phyloP scores from a whole-genome alignment of 1,139 yeast species.

The Groenewaldozyma sp. region DNA sequence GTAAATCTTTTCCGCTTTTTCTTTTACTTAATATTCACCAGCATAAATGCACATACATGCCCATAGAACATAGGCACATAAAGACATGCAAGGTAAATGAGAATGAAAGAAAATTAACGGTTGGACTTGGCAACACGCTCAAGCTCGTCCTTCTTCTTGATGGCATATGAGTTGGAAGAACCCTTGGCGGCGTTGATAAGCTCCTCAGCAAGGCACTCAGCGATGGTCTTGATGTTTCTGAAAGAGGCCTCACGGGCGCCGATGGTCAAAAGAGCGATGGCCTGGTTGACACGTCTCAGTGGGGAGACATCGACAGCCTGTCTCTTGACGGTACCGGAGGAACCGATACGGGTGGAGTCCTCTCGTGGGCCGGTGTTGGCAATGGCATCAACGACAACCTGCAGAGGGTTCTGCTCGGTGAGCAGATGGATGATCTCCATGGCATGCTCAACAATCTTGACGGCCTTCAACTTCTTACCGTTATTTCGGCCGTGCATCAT shows the following conservation, averaged over 20 bases:
- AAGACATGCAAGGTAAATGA: no score
- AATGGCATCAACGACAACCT: slow-evolving; percentile 97
- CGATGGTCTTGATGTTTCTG: slow-evolving; percentile 99
- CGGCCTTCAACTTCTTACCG: slow-evolving; percentile 99
- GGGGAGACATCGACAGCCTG: slow-evolving; percentile 99
- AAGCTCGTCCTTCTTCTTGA: slow-evolving; percentile 99
- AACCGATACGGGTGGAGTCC: slow-evolving; percentile 99
- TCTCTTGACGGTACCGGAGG: slow-evolving; percentile 99
- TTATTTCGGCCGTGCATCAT: slow-evolving; percentile 99
- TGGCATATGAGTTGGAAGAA: slow-evolving; percentile 99
- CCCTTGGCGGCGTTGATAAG: slow-evolving; percentile 99
- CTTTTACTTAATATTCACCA: no score
- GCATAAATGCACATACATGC: no score
- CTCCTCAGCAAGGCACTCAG: slow-evolving; percentile 99
- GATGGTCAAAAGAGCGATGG: slow-evolving; percentile 93
- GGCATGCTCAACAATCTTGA: slow-evolving; percentile 98
- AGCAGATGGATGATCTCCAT: slow-evolving; percentile 95
- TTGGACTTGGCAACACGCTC: slow-evolving; percentile 99
- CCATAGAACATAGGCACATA: no score
- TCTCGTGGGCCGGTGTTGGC: slow-evolving; percentile 99
- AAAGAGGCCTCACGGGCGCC: slow-evolving; percentile 99
- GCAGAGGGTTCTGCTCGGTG: slow-evolving; percentile 99
- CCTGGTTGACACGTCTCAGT: slow-evolving; percentile 99
- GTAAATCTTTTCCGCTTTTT: no score
- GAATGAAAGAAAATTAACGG: no score